Evolutionary conservation across 2,329 filamentous ascomycete genomes (phyloP), one percentile per base, ranked within the genome.

Genomic region (Sordariomycetes sp.): DNA sequence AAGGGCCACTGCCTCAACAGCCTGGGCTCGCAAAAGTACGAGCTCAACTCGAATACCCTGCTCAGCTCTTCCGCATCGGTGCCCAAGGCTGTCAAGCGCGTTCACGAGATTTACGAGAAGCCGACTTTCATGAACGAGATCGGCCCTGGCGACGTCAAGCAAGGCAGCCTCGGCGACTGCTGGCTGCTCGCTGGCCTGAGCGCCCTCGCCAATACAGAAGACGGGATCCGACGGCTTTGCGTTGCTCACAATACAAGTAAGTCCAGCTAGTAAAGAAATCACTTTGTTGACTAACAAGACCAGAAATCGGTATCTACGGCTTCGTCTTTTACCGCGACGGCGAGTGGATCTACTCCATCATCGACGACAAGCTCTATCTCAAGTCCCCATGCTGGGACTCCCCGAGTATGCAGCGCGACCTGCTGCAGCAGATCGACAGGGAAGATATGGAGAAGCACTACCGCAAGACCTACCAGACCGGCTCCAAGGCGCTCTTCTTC

Each of bases 311-410:
- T 8, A 86, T 93, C 4, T 94, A 93, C 48, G 86, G 86, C 2
- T 94, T 94, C 48, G 84, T 93, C 32, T 93, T 94, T 52, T 84
- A 82, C 52, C 67, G 86, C 51, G 86, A 94, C 48, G 86, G 86
- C 34, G 85, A 92, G 57, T 94, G 86, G 87, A 83, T 90, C 37
- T 86, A 87, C 46, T 87, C 84, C 38, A 88, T 94, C 41, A 78
- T 94, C 39, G 87, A 94, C 50, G 87, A 94, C 56, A 93, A 93
- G 58, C 68, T 94, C 3, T 93, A 85, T 53, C 71, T 94, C 14
- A 84, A 80, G 39, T 85, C 83, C 2, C 82, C 85, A 5, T 81
- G 83, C 49, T 93, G 86, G 63, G 84, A 93, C 43, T 83, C 85
- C 21, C 80, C 77, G 1, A 79, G 82, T 33, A 71, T 83, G 52